A percentile compares a stretch with the other conserved stretches of the same genome.
phyloP scores from a whole-genome alignment of 129 eudicot genomes.

The Centella asiatica region DNA sequence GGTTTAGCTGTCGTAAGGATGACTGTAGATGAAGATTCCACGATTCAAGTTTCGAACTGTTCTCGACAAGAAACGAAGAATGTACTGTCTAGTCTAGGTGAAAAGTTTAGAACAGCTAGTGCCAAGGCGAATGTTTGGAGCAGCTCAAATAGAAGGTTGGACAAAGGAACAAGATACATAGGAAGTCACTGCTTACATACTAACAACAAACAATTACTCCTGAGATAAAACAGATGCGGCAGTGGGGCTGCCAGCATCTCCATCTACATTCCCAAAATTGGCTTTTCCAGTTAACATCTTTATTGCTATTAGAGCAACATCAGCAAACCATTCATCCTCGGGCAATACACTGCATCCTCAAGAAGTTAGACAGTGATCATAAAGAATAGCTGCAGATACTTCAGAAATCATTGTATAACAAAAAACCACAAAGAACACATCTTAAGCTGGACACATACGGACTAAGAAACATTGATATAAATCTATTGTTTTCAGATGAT shows the following conservation, averaged over 20 bases:
- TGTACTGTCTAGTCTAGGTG: too few species aligned
- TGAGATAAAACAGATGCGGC: conserved; percentile 43
- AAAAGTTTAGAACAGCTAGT: too few species aligned
- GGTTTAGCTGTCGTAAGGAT: too few species aligned
- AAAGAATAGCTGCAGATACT: not conserved
- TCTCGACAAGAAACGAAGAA: too few species aligned
- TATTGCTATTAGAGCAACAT: conserved; percentile 59
- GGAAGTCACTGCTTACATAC: too few species aligned
- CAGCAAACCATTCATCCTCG: conserved; percentile 86
- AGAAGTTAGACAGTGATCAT: not conserved
- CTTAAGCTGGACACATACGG: not conserved
- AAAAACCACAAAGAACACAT: not conserved
- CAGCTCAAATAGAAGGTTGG: too few species aligned
- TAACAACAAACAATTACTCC: conserved; percentile 27
- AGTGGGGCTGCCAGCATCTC: conserved; percentile 45
- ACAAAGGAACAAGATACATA: too few species aligned
- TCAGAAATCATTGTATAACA: not conserved
- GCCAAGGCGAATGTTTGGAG: too few species aligned
- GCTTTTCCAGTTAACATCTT: conserved; percentile 58
- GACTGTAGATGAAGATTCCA: too few species aligned
- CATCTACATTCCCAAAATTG: conserved; percentile 20
- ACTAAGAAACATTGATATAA: not conserved
- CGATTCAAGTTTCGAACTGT: too few species aligned
- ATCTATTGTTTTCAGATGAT: not conserved
- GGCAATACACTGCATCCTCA: conserved; percentile 54